A percentile compares a stretch with the other conserved stretches of the same genome.
Conservation (phyloP, 148 eudicot species). For the Rhododendron kiyosumense region DNA sequence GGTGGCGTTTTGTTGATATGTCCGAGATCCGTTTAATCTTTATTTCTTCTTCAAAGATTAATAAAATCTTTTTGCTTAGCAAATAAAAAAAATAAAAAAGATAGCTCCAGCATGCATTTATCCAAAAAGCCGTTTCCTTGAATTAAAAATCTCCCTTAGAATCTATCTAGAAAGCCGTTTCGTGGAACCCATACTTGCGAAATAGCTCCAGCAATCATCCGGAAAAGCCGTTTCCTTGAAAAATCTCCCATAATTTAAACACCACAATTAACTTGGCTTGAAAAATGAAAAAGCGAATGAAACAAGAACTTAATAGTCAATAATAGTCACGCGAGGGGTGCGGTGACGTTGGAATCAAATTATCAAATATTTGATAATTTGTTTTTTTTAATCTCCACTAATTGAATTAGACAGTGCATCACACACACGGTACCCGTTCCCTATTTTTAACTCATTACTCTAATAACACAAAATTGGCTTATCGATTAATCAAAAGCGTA, state of each 20-base stretch:
- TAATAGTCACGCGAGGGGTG: neutral
- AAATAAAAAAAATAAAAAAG: too few relatives aligned
- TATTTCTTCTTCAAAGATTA: too few relatives aligned
- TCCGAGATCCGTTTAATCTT: too few relatives aligned
- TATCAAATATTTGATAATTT: neutral
- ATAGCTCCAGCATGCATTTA: too few relatives aligned
- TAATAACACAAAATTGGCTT: neutral
- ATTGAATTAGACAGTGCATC: neutral
- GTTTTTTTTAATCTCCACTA: neutral
- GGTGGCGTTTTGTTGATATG: too few relatives aligned
- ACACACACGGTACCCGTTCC: neutral
- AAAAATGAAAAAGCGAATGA: neutral
- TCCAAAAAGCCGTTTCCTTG: too few relatives aligned
- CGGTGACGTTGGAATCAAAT: neutral
- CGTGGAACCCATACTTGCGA: neutral
- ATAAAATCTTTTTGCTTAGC: too few relatives aligned
- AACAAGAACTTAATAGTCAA: neutral
- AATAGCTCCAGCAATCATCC: neutral
- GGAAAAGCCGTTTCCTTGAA: too few relatives aligned
- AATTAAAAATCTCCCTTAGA: too few relatives aligned
- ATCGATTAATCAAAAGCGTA: neutral
- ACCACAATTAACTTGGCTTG: neutral
- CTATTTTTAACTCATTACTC: neutral
- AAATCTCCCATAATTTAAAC: neutral
- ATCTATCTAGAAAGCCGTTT: too few relatives aligned